Percentiles rank a stretch among this genome's conserved stretches.
Evolutionary conservation across 495 filamentous ascomycete species (phyloP).

Genomic region (Tetracladium setigerum): DNA sequence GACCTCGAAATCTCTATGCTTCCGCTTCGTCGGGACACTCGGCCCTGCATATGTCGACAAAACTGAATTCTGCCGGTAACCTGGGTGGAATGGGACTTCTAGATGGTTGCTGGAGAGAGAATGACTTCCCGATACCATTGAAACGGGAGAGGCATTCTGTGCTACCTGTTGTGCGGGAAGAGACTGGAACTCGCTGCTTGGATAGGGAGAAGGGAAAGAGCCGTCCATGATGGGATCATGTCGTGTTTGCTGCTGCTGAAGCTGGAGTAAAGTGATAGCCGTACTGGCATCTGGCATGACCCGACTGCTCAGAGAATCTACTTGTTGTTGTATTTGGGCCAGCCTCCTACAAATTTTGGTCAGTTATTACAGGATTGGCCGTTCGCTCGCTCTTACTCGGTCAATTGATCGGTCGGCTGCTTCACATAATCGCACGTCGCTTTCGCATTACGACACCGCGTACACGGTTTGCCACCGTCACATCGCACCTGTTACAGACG

Average conservation of each 20-base stretch:
- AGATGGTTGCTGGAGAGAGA: not conserved
- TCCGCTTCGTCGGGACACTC: conserved; percentile 1
- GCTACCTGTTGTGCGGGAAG: not conserved
- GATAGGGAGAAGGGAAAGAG: not conserved
- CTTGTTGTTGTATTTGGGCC: not conserved
- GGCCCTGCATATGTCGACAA: not conserved
- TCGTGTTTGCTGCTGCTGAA: not conserved
- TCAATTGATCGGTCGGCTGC: not conserved
- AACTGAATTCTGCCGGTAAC: not conserved
- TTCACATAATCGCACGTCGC: conserved; percentile 10
- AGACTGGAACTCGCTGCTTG: not conserved
- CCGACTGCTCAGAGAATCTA: not conserved
- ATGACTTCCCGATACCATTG: not conserved
- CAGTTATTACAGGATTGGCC: not conserved
- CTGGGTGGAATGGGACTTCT: not conserved
- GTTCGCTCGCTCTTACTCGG: not conserved
- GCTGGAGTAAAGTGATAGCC: not conserved
- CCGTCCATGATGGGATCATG: not conserved
- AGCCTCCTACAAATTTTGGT: not conserved
- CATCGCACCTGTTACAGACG: conserved; percentile 2
- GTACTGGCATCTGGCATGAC: not conserved
- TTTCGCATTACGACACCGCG: conserved; percentile 5
- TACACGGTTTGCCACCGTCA: conserved; percentile 17
- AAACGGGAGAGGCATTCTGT: not conserved
- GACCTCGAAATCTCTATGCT: conserved; percentile 11